A percentile compares a stretch with the other conserved stretches of the same genome.
These are phyloP conservation scores for Aspergillus fijiensis DNA, from an alignment of 2,329 filamentous ascomycete genomes.

Conservation along the genomic window DNA sequence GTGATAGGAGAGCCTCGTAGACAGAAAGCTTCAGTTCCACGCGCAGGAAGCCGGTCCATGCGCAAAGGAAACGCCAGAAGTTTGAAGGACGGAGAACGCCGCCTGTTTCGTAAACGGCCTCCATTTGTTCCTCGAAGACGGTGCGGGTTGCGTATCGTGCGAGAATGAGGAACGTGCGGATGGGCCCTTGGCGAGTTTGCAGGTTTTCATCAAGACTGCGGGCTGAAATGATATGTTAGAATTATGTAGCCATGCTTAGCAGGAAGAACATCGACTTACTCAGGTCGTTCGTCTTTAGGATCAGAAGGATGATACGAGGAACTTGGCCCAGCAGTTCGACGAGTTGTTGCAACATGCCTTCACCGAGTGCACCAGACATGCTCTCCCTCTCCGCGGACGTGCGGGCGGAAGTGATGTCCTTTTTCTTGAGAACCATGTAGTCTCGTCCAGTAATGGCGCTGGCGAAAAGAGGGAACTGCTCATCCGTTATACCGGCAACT, in stretches of 20 bases:
- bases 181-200: conserved; percentile 56
- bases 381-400: conserved; percentile 76
- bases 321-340: conserved; percentile 86
- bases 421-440: conserved; percentile 69
- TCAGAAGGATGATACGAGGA: conserved; percentile 86
- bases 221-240: conserved; percentile 44
- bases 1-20: conserved; percentile 58
- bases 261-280: conserved; percentile 50
- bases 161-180: conserved; percentile 64
- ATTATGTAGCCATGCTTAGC: background rate
- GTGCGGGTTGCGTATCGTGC: conserved; percentile 62
- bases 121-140: conserved; percentile 62
- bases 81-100: conserved; percentile 55
- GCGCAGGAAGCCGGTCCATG: conserved; percentile 55
- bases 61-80: conserved; percentile 50
- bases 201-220: conserved; percentile 85
- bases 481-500: conserved; percentile 82
- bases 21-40: conserved; percentile 58
- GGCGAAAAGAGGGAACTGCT: conserved; percentile 92
- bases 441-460: conserved; percentile 95
- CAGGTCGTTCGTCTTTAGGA: conserved; percentile 96
- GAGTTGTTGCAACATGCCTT: conserved; percentile 83
- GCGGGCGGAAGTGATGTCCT: conserved; percentile 58
- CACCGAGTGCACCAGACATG: conserved; percentile 80
- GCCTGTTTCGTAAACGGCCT: conserved; percentile 48